Evolutionary conservation across 805 yeast species (phyloP), one percentile per base, ranked within the genome.

Genomic region (Yarrowia sp.): DNA sequence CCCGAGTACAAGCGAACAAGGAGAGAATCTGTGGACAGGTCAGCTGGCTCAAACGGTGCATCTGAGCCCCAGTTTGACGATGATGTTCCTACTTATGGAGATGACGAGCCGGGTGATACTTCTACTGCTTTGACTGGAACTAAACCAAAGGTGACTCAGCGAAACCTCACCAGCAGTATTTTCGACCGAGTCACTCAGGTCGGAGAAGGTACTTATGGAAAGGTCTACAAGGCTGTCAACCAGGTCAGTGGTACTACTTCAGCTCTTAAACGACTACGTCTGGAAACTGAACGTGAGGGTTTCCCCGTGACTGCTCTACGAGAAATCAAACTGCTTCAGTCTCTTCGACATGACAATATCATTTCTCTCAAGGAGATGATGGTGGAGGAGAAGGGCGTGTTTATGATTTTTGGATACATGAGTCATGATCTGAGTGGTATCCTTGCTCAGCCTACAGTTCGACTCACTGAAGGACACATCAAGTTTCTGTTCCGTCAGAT

Each of bases 151-250:
- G 61, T 55, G 11, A 10, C 38, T 6, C 61, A 55, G 17, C 36
- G 38, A 3, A 41, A 17, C 14, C 50, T 58, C 17, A 47, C 57
- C 7, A 38, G 65, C 41, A 65, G 66, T n/a, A 72, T 75, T n/a
- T 91, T 88, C 74, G 87, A 87, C 68, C 79, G 92, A 64, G 84
- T 90, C 0, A 81, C 84, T 44, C 98, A 95, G 73, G 98, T 95
- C 5, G 99, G 99, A n/a, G 98, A 95, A 76, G 99, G 99, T 9
- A 95, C 98, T 0, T 95, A 95, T 74, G 99, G 99, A 17, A 92
- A 90, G 74, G 99, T 95, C 18, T 92, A 89, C 78, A 91, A 92
- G 73, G 97, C 97, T 0, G 80, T 79, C 57, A 92, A 95, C 73
- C 76, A 77, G 14, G 78, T 84, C 5, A 90, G 97, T 0, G 81